These are phyloP conservation scores for Cystobasidium sp. DNA, from an alignment of 1,284 basidiomycete genomes.

Conservation along the genomic window DNA sequence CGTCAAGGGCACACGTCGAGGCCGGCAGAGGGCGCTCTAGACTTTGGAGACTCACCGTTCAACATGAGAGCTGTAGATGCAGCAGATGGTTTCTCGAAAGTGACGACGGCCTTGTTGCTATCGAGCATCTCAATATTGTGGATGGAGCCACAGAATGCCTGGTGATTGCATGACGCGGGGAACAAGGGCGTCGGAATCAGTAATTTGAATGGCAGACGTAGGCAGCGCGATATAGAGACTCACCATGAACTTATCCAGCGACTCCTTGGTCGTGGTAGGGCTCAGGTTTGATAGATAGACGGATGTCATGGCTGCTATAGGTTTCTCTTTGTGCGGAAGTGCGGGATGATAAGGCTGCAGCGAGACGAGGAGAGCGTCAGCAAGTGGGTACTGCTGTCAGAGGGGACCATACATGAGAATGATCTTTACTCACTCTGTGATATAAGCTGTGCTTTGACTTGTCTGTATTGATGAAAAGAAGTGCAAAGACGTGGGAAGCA, in stretches of 20 bases:
- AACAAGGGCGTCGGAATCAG: not conserved
- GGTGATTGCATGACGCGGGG: not conserved
- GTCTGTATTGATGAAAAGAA: too few relatives aligned
- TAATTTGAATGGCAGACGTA: not conserved
- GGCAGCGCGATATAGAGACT: not conserved
- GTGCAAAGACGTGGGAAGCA: too few relatives aligned
- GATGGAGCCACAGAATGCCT: constrained; percentile 60
- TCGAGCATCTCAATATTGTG: constrained; percentile 60
- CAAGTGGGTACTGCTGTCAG: not conserved
- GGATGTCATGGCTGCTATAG: constrained; percentile 20
- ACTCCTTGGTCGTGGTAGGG: constrained; percentile 65
- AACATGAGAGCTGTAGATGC: constrained; percentile 77
- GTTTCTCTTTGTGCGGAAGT: not conserved
- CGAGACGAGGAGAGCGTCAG: not conserved
- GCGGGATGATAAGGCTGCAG: constrained; percentile 2
- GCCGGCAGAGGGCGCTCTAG: not conserved
- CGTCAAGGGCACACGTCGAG: too few relatives aligned
- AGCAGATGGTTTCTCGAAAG: constrained; percentile 75
- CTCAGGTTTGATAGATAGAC: constrained; percentile 64
- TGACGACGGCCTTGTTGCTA: constrained; percentile 63
- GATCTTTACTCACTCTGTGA: too few relatives aligned
- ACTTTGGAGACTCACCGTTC: constrained; percentile 36
- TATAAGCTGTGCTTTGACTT: too few relatives aligned
- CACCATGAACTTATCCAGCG: constrained; percentile 72
- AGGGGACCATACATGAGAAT: not conserved